A percentile compares a stretch with the other conserved stretches of the same genome.
These are phyloP conservation scores for Trichosporon inkin DNA, from an alignment of 1,284 basidiomycete species.

Conservation along the genomic window DNA sequence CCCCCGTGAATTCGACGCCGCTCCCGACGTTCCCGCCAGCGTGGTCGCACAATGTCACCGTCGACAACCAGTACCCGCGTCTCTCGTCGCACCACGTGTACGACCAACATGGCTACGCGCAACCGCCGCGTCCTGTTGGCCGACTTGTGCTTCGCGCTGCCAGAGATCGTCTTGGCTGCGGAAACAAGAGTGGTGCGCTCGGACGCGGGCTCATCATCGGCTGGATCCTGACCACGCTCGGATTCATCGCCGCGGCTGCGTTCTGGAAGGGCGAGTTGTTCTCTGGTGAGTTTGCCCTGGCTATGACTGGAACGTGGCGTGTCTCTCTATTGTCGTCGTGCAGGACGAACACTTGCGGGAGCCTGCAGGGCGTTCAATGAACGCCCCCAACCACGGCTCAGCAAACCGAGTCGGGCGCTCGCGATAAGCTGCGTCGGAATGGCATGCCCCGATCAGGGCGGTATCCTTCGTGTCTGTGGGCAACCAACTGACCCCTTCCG, in stretches of 20 bases:
- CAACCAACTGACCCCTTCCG: not conserved
- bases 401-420: not conserved
- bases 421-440: not conserved
- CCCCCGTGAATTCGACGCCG: not conserved
- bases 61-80: not conserved
- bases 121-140: conserved; percentile 5
- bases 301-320: not conserved
- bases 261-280: conserved; percentile 48
- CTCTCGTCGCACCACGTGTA: not conserved
- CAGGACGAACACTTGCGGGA: not conserved
- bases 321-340: not conserved
- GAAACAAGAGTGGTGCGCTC: conserved; percentile 25
- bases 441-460: not conserved
- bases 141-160: conserved; percentile 10
- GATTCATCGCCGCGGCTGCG: conserved; percentile 40
- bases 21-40: conserved; percentile 18
- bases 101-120: not conserved
- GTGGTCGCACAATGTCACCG: conserved; percentile 12
- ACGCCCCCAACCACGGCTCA: not conserved
- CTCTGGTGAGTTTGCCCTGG: conserved; percentile 33
- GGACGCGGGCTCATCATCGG: conserved; percentile 42
- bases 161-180: conserved; percentile 15
- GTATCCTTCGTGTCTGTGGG: not conserved
- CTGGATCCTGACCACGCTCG: conserved; percentile 43
- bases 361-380: not conserved